Conservation (phyloP, 306 rosid genomes). For the Sindora glabra region DNA sequence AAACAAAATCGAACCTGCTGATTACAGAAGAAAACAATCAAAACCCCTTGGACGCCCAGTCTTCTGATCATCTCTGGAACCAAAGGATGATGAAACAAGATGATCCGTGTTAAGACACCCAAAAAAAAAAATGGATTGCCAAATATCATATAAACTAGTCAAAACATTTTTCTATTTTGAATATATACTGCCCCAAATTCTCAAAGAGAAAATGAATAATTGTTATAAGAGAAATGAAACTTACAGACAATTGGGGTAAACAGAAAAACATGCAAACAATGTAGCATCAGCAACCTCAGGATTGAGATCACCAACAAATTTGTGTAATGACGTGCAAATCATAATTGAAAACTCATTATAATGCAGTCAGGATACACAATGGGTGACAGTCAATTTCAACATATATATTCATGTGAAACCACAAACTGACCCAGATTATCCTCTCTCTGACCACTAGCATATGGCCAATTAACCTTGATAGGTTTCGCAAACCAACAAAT, state of each 20-base stretch:
- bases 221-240: slow-evolving; percentile 30
- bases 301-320: slow-evolving; percentile 97
- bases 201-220: neutral
- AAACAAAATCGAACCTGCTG: slow-evolving; percentile 54
- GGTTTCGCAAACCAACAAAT: slow-evolving; percentile 88
- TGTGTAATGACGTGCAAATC: slow-evolving; percentile 80
- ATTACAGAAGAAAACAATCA: slow-evolving; percentile 86
- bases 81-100: slow-evolving; percentile 5
- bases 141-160: too few species aligned
- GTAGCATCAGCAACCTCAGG: slow-evolving; percentile 99
- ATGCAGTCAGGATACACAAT: neutral
- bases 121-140: neutral
- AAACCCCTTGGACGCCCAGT: slow-evolving; percentile 98
- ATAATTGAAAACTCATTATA: neutral
- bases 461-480: slow-evolving; percentile 98
- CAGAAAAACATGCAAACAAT: slow-evolving; percentile 91
- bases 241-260: slow-evolving; percentile 92
- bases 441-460: slow-evolving; percentile 98
- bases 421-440: slow-evolving; percentile 74
- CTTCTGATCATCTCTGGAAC: slow-evolving; percentile 88
- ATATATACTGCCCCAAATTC: neutral
- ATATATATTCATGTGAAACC: neutral
- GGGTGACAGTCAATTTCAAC: neutral
- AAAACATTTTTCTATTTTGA: neutral
- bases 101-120: neutral